Conservation (phyloP, 108 stramenopile genomes). For the Pseudonitzschia multistriata region DNA sequence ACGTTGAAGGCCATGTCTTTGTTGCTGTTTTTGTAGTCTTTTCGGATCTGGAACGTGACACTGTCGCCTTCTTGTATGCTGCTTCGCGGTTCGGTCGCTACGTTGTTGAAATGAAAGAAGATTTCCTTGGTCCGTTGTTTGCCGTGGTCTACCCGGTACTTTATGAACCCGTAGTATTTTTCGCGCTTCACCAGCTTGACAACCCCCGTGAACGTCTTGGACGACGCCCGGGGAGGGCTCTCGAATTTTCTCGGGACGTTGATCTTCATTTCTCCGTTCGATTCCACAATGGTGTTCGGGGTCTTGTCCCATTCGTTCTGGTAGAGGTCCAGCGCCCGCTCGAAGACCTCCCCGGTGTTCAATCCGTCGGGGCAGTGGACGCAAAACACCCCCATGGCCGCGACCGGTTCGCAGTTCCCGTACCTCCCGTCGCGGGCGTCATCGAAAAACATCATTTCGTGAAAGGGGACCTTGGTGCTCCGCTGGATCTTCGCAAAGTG, state of each 20-base stretch:
- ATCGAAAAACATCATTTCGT: conserved; percentile 90
- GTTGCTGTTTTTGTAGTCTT: conserved; percentile 27
- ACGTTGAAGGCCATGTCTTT: conserved; percentile 35
- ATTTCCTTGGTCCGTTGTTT: conserved; percentile 41
- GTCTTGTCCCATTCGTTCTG: conserved; percentile 51
- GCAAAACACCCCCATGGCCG: conserved; percentile 60
- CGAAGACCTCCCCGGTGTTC: conserved; percentile 42
- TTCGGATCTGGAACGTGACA: conserved; percentile 46
- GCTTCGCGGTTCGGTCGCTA: conserved; percentile 22
- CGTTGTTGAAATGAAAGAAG: conserved; percentile 66
- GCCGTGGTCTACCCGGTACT: conserved; percentile 26
- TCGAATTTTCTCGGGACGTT: conserved; percentile 1
- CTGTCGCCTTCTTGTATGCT: conserved; percentile 52
- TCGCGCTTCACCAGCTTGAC: conserved; percentile 52
- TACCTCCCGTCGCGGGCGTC: conserved; percentile 72
- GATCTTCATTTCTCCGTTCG: conserved; percentile 30
- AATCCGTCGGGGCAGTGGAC: conserved; percentile 71
- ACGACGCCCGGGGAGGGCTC: not conserved
- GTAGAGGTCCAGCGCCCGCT: conserved; percentile 47
- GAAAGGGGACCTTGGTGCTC: conserved; percentile 51
- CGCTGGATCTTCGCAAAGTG: conserved; percentile 63
- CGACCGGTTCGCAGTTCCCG: conserved; percentile 73
- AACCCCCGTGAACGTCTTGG: conserved; percentile 22
- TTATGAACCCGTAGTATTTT: conserved; percentile 68
- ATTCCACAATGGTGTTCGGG: conserved; percentile 64